phyloP scores from a whole-genome alignment of 2,329 filamentous ascomycete species.

The Calonectria montana region DNA sequence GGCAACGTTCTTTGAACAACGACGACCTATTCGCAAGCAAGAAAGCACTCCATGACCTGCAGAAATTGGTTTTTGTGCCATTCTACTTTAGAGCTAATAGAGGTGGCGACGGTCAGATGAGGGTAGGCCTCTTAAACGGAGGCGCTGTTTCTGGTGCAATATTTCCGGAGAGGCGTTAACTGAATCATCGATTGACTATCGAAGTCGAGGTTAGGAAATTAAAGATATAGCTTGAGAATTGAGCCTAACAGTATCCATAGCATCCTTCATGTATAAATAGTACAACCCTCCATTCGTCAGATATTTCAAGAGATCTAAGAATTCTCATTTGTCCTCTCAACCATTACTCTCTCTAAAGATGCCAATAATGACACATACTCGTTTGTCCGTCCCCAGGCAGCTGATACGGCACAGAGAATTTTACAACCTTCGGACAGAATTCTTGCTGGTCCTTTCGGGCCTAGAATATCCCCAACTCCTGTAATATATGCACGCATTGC shows the following conservation, averaged over 20 bases:
- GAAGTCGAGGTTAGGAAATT: too few relatives aligned
- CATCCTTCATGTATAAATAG: background rate
- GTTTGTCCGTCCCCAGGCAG: conserved; percentile 32
- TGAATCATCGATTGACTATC: background rate
- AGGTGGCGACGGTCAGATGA: conserved; percentile 32
- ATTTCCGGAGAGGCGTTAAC: conserved; percentile 21
- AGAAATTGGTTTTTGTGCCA: conserved; percentile 25
- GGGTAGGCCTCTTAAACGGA: conserved; percentile 27
- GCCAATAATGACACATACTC: conserved; percentile 15
- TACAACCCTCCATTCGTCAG: too few relatives aligned
- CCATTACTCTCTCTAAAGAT: conserved; percentile 1
- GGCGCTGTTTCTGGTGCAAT: conserved; percentile 8
- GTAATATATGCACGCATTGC: conserved; percentile 62
- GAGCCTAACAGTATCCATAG: background rate
- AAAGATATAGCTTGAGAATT: background rate
- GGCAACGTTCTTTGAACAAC: background rate
- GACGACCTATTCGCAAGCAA: background rate
- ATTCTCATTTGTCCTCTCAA: background rate
- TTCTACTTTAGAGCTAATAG: conserved; percentile 32
- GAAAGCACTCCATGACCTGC: background rate
- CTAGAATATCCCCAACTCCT: conserved; percentile 62
- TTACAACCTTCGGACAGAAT: conserved; percentile 37
- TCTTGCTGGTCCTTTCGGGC: conserved; percentile 23
- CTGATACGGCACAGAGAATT: conserved; percentile 26
- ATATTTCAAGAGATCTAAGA: background rate